phyloP scores from a whole-genome alignment of 73 alveolate species.

The Paramecium caudatum region DNA sequence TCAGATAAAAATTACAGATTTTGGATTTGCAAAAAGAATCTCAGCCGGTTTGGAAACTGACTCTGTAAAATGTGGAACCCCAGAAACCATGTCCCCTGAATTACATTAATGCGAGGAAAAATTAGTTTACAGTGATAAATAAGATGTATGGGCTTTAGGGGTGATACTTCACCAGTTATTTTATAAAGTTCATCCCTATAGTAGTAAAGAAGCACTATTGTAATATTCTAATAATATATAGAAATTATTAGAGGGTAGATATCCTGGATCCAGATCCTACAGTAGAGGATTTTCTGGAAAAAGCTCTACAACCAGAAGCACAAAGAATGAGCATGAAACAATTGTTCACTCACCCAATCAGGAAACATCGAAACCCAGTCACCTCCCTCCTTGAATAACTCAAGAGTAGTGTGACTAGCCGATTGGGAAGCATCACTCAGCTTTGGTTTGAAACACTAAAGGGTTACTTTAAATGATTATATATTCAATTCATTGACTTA shows the following conservation, averaged over 20 bases:
- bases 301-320: background rate
- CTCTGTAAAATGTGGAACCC: conserved; percentile 30
- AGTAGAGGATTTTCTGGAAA: background rate
- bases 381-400: background rate
- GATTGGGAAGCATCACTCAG: background rate
- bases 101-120: background rate
- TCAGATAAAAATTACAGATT: background rate
- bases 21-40: background rate
- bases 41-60: conserved; percentile 20
- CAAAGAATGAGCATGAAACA: background rate
- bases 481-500: background rate
- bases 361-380: background rate
- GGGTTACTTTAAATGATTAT: conserved; percentile 18
- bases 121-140: background rate
- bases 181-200: background rate
- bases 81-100: background rate
- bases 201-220: background rate
- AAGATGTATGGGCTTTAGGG: background rate
- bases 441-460: background rate
- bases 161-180: background rate
- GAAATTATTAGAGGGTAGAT: background rate
- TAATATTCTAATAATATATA: background rate
- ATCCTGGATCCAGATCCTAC: background rate
- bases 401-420: background rate
- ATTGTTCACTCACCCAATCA: background rate